Base-by-base conservation (phyloP, 495 filamentous ascomycete species). In the Podospora fimiseda region DNA sequence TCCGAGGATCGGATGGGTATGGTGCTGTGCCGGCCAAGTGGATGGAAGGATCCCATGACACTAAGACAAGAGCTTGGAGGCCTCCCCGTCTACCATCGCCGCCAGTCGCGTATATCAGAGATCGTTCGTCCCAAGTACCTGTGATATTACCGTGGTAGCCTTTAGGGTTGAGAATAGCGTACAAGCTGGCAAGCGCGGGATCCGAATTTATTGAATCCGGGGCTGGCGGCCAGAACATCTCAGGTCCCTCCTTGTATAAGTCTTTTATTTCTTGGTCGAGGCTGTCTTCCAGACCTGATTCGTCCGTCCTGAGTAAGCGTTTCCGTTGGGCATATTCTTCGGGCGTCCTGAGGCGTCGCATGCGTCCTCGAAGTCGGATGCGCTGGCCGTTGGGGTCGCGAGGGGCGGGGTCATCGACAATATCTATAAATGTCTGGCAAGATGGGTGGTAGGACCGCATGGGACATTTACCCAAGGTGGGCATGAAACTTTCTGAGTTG, bases 191-290 rank as follows among this genome's bases (percentile, higher is more conserved):
- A 22, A 74, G 48, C 14, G 67, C 64, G 14, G 63, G 48, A 24
- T 62, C 55, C 20, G 43, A 44, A 19, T 44, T 46, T 13, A 51
- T 75, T 68, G 18, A 75, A 52, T 18, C 80, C 69, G 1, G 79
- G 71, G 0, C n/a, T n/a, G n/a, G n/a, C n/a, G 85, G 85, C 85
- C 85, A 88, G 38, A 79, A 72, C 11, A 66, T 60, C 43, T 82
- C 76, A 4, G 70, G 68, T 30, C 77, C 72, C 40, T 75, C 71
- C 13, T 57, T 60, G 51, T 81, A 86, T 16, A 69, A 65, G 7
- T 58, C 48, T 1, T 62, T 48, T 0, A 71, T 48, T 19, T 63
- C 46, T n/a, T 73, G 68, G 38, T 73, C 63, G 21, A 60, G 51
- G 18, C 41, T 46, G 24, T 62, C 44, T 30, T 36, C 40, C 40